Conservation (phyloP, 345 rosid genomes). For the Bruguiera gymnorhiza region DNA sequence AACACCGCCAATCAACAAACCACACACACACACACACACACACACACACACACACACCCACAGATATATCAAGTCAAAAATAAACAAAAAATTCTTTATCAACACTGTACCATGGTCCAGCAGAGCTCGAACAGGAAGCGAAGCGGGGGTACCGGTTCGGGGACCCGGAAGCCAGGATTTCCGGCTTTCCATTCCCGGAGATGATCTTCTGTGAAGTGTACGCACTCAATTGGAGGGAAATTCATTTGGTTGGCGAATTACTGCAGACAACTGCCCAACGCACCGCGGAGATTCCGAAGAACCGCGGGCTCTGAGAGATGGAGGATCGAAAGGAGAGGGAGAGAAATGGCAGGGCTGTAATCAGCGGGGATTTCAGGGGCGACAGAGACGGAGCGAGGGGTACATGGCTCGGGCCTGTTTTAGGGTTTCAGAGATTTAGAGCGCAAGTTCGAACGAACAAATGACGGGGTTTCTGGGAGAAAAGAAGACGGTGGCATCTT, state of each 20-base stretch:
- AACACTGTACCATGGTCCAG: conserved; percentile 58
- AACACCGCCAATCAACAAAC: conserved; percentile 8
- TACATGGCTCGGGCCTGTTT: background rate
- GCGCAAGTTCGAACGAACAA: too few relatives aligned
- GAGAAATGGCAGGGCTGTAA: background rate
- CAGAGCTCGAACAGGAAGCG: conserved; percentile 95
- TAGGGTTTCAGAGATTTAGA: conserved; percentile 14
- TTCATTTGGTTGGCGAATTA: conserved; percentile 21
- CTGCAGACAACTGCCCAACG: too few relatives aligned
- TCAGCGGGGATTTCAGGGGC: conserved; percentile 7
- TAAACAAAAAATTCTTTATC: background rate
- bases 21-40: background rate
- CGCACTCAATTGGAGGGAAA: conserved; percentile 64
- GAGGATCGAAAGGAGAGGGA: too few relatives aligned
- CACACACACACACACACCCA: background rate
- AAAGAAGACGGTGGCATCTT: too few relatives aligned
- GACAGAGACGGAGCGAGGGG: background rate
- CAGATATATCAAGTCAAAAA: background rate
- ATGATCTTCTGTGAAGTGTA: conserved; percentile 63
- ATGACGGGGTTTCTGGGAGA: too few relatives aligned
- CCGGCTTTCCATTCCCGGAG: conserved; percentile 79
- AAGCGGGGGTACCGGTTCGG: conserved; percentile 64
- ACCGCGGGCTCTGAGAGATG: too few relatives aligned
- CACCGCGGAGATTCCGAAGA: too few relatives aligned
- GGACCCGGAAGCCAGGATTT: conserved; percentile 48